These are phyloP conservation scores for Luffa acutangula DNA, from an alignment of 306 rosid genomes.

Conservation along the genomic window DNA sequence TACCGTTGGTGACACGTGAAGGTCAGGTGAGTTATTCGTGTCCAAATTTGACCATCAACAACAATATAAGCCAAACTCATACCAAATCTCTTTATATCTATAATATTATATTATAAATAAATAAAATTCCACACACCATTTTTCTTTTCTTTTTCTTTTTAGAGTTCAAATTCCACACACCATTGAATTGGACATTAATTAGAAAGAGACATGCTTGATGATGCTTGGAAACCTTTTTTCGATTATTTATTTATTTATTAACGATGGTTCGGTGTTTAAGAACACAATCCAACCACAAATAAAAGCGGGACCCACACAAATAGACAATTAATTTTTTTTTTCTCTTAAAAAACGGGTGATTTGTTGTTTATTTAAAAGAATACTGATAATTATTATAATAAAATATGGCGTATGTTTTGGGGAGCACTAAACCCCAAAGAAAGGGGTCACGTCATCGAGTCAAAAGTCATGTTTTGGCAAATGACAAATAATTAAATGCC, in stretches of 20 bases:
- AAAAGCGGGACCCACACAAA: not conserved
- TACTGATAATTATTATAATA: not conserved
- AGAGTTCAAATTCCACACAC: not conserved
- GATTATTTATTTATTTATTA: not conserved
- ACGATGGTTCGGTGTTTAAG: not conserved
- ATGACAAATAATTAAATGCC: not conserved
- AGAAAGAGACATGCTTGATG: not conserved
- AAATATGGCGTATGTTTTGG: not conserved
- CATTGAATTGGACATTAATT: not conserved
- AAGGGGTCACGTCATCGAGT: not conserved
- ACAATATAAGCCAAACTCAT: too few species aligned
- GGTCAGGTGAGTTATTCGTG: too few species aligned
- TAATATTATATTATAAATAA: not conserved
- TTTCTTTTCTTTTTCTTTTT: too few species aligned
- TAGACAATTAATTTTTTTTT: not conserved
- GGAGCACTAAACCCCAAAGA: conserved; percentile 1
- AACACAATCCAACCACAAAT: not conserved
- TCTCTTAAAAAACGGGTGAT: not conserved
- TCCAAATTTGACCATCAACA: too few species aligned
- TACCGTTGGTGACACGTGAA: too few species aligned
- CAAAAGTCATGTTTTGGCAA: not conserved
- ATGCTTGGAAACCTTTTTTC: not conserved
- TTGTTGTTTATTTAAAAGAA: not conserved
- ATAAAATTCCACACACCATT: not conserved
- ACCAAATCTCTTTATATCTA: too few species aligned